These are phyloP conservation scores for Leucosporidium scottii DNA, from an alignment of 768 basidiomycete genomes.

Conservation along the genomic window DNA sequence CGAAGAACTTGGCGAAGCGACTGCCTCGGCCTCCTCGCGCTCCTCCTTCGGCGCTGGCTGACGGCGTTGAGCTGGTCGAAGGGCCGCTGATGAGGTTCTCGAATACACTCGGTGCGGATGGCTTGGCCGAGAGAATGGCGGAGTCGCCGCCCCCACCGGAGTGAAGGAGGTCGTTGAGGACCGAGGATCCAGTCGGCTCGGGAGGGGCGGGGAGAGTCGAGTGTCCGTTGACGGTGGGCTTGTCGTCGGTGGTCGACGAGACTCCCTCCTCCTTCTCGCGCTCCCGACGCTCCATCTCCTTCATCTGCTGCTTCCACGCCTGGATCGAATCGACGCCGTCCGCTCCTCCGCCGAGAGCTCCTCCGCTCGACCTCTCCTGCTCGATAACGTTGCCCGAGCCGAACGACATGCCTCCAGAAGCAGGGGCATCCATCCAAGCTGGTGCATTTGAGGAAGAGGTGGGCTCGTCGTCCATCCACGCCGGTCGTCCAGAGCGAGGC, in stretches of 20 bases:
- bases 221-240: constrained; percentile 9
- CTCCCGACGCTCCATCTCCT: constrained; percentile 26
- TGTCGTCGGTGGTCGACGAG: not conserved
- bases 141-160: not conserved
- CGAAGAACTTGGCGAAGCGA: constrained; percentile 33
- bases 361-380: not conserved
- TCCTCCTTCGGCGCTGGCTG: no score
- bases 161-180: not conserved
- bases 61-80: not conserved
- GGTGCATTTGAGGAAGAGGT: constrained; percentile 3
- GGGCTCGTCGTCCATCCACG: constrained; percentile 31
- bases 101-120: constrained; percentile 2
- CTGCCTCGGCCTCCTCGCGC: constrained; percentile 12
- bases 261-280: constrained; percentile 15
- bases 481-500: constrained; percentile 7
- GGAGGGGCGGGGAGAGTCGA: constrained; percentile 1
- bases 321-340: constrained; percentile 27
- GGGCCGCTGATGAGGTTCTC: constrained; percentile 23
- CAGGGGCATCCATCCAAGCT: constrained; percentile 21
- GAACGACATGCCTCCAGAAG: constrained; percentile 3
- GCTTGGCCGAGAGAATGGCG: not conserved
- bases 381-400: not conserved
- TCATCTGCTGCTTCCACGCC: constrained; percentile 33
- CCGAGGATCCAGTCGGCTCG: constrained; percentile 1
- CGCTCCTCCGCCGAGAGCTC: not conserved